phyloP scores from a whole-genome alignment of 805 yeast species.

The Nakazawaea anatomiae region DNA sequence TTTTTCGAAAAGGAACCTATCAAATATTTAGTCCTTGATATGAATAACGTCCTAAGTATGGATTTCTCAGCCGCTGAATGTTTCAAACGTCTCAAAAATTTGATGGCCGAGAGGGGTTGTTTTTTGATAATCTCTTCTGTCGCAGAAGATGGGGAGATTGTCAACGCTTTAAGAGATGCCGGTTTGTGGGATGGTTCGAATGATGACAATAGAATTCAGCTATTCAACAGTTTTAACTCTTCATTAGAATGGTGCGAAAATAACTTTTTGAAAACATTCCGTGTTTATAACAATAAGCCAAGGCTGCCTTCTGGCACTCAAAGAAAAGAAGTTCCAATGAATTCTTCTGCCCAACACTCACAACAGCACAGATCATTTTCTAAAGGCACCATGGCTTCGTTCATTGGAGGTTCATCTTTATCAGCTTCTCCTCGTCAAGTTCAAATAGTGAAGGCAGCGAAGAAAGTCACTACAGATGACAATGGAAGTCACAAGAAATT shows the following conservation, averaged over 20 bases:
- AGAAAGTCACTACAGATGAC: constrained; percentile 36
- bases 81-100: constrained; percentile 76
- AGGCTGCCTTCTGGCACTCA: neutral
- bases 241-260: constrained; percentile 98
- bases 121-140: constrained; percentile 78
- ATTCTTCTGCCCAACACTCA: neutral
- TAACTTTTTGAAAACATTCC: constrained; percentile 66
- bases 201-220: constrained; percentile 42
- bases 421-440: constrained; percentile 49
- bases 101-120: constrained; percentile 62
- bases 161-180: constrained; percentile 72
- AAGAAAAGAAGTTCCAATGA: constrained; percentile 1
- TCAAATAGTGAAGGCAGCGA: constrained; percentile 48
- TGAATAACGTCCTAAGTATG: constrained; percentile 72
- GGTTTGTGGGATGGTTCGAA: constrained; percentile 62
- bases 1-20: constrained; percentile 53
- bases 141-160: constrained; percentile 55
- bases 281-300: constrained; percentile 26
- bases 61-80: constrained; percentile 98
- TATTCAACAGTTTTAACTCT: constrained; percentile 75
- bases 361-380: neutral
- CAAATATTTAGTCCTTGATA: constrained; percentile 76
- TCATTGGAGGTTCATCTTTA: constrained; percentile 11
- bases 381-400: constrained; percentile 6
- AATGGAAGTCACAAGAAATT: constrained; percentile 15